Evolutionary conservation across 176 grass and related monocot species (phyloP).

Genomic region (Tillandsia leiboldiana): DNA sequence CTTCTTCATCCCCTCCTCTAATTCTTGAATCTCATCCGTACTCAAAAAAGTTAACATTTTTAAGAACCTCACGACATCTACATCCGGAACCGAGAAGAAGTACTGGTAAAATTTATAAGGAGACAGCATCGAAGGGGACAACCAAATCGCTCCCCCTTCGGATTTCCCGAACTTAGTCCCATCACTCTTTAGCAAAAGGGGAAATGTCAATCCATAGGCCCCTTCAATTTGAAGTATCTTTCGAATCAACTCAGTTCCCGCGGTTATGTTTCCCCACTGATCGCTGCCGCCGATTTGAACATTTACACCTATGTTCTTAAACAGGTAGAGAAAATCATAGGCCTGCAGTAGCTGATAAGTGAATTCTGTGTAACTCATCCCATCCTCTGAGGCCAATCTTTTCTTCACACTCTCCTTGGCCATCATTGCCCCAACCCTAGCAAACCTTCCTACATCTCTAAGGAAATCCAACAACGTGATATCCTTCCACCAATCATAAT

Average conservation of each 20-base stretch:
- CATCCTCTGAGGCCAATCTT: slow-evolving; percentile 62
- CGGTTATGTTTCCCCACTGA: slow-evolving; percentile 94
- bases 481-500: slow-evolving; percentile 97
- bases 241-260: slow-evolving; percentile 67
- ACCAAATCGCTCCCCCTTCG: slow-evolving; percentile 81
- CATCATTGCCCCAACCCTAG: slow-evolving; percentile 75
- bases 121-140: slow-evolving; percentile 60
- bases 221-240: slow-evolving; percentile 92
- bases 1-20: slow-evolving; percentile 75
- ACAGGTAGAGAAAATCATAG: slow-evolving; percentile 81
- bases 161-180: slow-evolving; percentile 91
- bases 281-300: slow-evolving; percentile 94
- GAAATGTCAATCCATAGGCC: slow-evolving; percentile 74
- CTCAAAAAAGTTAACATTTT: slow-evolving; percentile 76
- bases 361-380: slow-evolving; percentile 96
- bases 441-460: slow-evolving; percentile 70
- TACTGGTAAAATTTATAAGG: slow-evolving; percentile 90
- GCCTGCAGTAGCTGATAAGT: slow-evolving; percentile 93
- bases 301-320: slow-evolving; percentile 84
- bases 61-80: slow-evolving; percentile 70
- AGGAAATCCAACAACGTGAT: slow-evolving; percentile 84
- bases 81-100: slow-evolving; percentile 68
- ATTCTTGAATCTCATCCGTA: slow-evolving; percentile 65
- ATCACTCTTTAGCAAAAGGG: slow-evolving; percentile 77
- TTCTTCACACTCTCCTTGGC: slow-evolving; percentile 96